Evolutionary conservation across 192 early-diverging fungal genomes (phyloP), one percentile per base, ranked within the genome.

Genomic region (Obelidium mucronatum): DNA sequence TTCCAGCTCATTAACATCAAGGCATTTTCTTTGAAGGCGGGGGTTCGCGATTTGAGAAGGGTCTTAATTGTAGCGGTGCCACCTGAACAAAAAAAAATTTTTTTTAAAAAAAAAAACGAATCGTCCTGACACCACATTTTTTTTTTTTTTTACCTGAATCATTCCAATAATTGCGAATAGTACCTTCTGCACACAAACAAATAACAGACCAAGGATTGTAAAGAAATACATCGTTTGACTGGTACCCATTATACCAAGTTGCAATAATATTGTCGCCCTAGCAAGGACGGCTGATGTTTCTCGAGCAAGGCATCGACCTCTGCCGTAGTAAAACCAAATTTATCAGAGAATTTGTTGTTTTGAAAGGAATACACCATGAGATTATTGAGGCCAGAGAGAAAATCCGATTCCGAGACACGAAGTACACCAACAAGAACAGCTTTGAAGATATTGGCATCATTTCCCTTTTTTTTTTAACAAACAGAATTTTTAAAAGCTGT

Each of bases 181-280:
- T 33, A 17, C 62, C 62, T 30, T 24, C 56, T 8, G 62, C 5
- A 35, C 62, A 65, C 24, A 65, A 65, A 39, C 22, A 39, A 22
- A 65, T 40, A 39, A 65, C 36, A 8, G 62, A 65, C 62, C 62
- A 65, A 5, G 62, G 62, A 65, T 65, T 65, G 36, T 35, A 65
- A 8, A 65, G 34, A 5, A 39, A 0, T 19, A 0, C 62, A 65
- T 65, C 0, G 15, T 11, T 15, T 8, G 62, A 65, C 37, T 65
- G 31, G 15, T 65, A 65, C 15, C 62, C 62, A 39, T 35, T 34
- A 35, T 59, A 59, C 31, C n/a, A 59, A 11, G 56, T n/a, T 31
- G 11, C 26, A 11, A 59, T 26, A n/a, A 24, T 24, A 19, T 19
- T 6, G 6, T 19, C 15, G 28, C 37, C 63, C 63, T 37, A 36